Evolutionary conservation across 202 grass and related monocot genomes (phyloP).

Genomic region (Dendrocalamus latiflorus): DNA sequence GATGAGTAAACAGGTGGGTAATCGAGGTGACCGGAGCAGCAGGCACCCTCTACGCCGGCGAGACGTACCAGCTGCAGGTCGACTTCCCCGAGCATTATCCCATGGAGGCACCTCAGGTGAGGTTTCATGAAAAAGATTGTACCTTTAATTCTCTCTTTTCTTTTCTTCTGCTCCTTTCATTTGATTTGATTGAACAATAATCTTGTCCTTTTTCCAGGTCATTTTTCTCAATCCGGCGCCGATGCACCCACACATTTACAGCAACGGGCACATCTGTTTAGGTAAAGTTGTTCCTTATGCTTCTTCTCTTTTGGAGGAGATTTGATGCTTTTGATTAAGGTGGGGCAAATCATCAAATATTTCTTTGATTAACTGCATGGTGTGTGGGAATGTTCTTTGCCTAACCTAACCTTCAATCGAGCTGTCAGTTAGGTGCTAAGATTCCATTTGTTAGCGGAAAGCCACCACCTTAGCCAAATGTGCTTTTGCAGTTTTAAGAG

Average conservation of each 20-base stretch:
- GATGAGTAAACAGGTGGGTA: conserved; percentile 53
- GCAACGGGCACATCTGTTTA: conserved; percentile 96
- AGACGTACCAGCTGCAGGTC: conserved; percentile 83
- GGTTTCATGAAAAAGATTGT: not conserved
- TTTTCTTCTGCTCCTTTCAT: not conserved
- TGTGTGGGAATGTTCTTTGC: conserved; percentile 31
- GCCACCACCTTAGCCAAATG: conserved; percentile 23
- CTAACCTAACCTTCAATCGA: conserved; percentile 29
- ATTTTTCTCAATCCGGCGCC: conserved; percentile 86
- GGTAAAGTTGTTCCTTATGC: conserved; percentile 46
- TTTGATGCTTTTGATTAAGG: conserved; percentile 14
- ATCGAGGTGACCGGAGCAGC: conserved; percentile 78
- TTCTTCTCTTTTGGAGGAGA: not conserved
- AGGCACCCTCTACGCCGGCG: conserved; percentile 70
- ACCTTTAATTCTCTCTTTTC: not conserved
- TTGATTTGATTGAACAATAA: conserved; percentile 5
- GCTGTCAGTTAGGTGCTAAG: conserved; percentile 41
- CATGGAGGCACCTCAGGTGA: conserved; percentile 90
- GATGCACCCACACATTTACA: conserved; percentile 91
- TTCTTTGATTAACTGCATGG: conserved; percentile 1
- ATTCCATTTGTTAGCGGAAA: conserved; percentile 38
- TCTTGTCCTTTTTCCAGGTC: conserved; percentile 43
- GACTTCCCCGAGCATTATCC: conserved; percentile 96
- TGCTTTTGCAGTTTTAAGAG: conserved; percentile 8
- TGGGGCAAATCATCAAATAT: too few relatives aligned